Evolutionary conservation across 2,329 filamentous ascomycete species (phyloP).

Genomic region (Fusarium sp.): DNA sequence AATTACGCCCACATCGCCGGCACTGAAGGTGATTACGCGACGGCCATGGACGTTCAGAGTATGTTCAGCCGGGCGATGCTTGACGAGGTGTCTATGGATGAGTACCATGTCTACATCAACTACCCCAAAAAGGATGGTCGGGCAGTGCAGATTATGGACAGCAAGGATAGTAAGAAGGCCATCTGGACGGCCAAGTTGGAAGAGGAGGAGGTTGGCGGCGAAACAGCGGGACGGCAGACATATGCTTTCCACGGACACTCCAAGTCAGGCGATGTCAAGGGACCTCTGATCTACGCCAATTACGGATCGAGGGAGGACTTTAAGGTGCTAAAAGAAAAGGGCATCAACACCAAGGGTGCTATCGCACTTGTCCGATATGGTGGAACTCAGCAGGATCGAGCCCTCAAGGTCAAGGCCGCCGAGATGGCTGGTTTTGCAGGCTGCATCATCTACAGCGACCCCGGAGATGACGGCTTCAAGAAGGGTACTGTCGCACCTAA

Average conservation of each 20-base stretch:
- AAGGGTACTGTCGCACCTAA: conserved; percentile 79
- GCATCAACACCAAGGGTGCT: conserved; percentile 79
- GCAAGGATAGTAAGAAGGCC: conserved; percentile 66
- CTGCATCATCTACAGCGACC: conserved; percentile 93
- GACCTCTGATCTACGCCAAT: conserved; percentile 91
- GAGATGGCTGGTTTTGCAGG: conserved; percentile 87
- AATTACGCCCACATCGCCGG: conserved; percentile 91
- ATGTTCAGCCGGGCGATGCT: conserved; percentile 79
- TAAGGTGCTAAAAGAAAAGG: conserved; percentile 74
- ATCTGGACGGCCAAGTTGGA: conserved; percentile 86
- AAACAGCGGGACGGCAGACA: conserved; percentile 75
- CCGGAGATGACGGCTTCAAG: conserved; percentile 83
- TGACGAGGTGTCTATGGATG: conserved; percentile 80
- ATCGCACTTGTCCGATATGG: conserved; percentile 88
- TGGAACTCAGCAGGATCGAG: conserved; percentile 78
- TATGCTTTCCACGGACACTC: conserved; percentile 90
- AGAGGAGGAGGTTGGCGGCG: conserved; percentile 76
- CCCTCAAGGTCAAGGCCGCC: conserved; percentile 89
- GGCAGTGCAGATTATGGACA: conserved; percentile 82
- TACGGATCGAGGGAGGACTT: conserved; percentile 91
- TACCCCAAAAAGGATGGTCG: conserved; percentile 85
- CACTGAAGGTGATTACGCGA: conserved; percentile 90
- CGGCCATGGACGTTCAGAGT: conserved; percentile 86
- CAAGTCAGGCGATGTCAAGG: conserved; percentile 85
- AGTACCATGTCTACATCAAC: conserved; percentile 91